These are phyloP conservation scores for Colletotrichum gigasporum DNA, from an alignment of 2,329 filamentous ascomycete species.

Conservation along the genomic window DNA sequence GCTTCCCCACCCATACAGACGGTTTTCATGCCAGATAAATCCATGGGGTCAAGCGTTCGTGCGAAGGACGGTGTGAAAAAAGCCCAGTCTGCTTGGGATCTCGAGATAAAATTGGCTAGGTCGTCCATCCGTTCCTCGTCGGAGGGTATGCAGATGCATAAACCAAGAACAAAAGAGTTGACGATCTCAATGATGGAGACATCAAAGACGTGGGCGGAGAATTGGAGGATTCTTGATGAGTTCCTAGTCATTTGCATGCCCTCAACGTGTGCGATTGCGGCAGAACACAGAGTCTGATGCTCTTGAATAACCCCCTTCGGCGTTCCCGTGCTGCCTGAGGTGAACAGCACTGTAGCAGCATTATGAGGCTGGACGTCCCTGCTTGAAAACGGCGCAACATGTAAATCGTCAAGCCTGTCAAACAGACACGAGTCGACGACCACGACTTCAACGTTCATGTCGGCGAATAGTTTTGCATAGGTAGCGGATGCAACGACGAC, in stretches of 20 bases:
- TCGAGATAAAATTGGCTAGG: constrained; percentile 6
- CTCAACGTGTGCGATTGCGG: constrained; percentile 16
- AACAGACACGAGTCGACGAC: not conserved
- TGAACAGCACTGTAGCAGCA: constrained; percentile 55
- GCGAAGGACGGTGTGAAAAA: constrained; percentile 25
- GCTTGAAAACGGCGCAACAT: not conserved
- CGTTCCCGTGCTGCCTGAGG: constrained; percentile 61
- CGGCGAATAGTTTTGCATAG: not conserved
- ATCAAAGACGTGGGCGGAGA: constrained; percentile 47
- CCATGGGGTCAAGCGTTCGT: constrained; percentile 8
- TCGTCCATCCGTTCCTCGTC: constrained; percentile 47
- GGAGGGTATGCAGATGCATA: constrained; percentile 48
- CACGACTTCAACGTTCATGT: not conserved
- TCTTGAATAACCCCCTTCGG: constrained; percentile 60
- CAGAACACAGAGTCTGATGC: constrained; percentile 38
- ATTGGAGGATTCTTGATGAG: constrained; percentile 32
- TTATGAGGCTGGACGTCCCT: not conserved
- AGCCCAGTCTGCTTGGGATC: constrained; percentile 17
- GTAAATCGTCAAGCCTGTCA: not conserved
- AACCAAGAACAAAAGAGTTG: constrained; percentile 46
- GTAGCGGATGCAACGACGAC: not conserved
- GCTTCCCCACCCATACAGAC: constrained; percentile 22
- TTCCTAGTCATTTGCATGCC: constrained; percentile 5
- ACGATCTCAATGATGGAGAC: constrained; percentile 48
- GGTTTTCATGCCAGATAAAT: constrained; percentile 10